Base-by-base conservation (phyloP, 192 early-diverging fungal genomes). In the Dissophora globulifera region DNA sequence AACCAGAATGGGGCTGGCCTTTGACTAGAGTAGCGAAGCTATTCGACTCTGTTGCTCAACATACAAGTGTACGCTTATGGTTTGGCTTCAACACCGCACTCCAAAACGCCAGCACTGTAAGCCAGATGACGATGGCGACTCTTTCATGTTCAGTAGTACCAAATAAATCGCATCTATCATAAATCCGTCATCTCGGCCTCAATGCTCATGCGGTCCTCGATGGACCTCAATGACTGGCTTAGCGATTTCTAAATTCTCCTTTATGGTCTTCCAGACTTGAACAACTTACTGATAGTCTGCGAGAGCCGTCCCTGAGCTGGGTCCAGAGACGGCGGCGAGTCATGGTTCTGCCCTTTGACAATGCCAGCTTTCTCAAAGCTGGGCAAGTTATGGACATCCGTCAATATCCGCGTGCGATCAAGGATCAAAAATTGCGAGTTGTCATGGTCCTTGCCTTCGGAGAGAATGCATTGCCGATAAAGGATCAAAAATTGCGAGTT, bases 361-460 rank as follows among this genome's bases (percentile, higher is more conserved):
- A 38, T 38, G 13, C 4, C 2, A 17, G 20, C 3, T 13, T 23
- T 25, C 30, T 62, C 9, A 45, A 47, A 15, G 72, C 62, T 2
- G 50, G 29, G 0, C 63, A 76, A 8, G 15, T 67, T 2, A 33
- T 76, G 30, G 72, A 76, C 29, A 58, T 76, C n/a, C 45, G 59
- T 12, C 72, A 76, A 15, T 61, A 62, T 26, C 72, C 72, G 3
- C 20, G 41, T 1, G 23, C 25, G 10, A 50, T 22, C 22, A 30
- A 17, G 4, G n/a, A 46, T 22, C 19, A 27, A 5, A 19, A 58
- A 17, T 67, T 76, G 72, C 41, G 72, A 22, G 52, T 76, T 5
- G 50, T 76, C 19, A 38, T 76, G n/a, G 40, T 61, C 22, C 16
- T 76, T 17, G 72, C 64, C 3, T 76, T 67, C 17, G 63, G n/a